These are phyloP conservation scores for Colletotrichum sp. DNA, from an alignment of 2,329 filamentous ascomycete species.

Conservation along the genomic window DNA sequence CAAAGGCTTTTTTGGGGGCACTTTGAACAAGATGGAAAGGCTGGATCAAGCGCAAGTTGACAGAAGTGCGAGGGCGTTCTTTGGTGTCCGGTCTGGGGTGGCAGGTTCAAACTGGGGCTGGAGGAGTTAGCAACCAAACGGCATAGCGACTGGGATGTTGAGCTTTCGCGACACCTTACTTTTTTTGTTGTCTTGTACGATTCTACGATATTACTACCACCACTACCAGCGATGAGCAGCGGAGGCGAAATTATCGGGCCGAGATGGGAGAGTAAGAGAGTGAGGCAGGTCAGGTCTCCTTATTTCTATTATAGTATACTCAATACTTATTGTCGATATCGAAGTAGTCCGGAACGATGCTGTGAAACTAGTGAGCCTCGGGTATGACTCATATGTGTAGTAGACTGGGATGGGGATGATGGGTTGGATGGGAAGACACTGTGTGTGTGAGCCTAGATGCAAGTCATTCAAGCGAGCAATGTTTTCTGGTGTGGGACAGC, in stretches of 20 bases:
- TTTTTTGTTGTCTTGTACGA: conserved; percentile 1
- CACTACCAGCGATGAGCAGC: neutral
- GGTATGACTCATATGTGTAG: neutral
- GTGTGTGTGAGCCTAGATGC: neutral
- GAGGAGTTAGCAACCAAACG: conserved; percentile 22
- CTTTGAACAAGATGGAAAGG: conserved; percentile 4
- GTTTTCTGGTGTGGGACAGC: neutral
- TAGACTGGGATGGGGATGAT: neutral
- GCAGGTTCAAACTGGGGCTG: conserved; percentile 3
- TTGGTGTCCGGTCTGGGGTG: conserved; percentile 13
- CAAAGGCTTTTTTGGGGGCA: neutral
- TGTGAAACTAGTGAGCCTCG: neutral
- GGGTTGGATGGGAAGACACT: neutral
- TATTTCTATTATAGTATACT: conserved; percentile 10
- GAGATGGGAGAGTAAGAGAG: neutral
- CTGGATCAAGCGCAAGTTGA: neutral
- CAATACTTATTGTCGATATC: conserved; percentile 7
- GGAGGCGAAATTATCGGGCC: neutral
- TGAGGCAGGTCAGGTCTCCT: neutral
- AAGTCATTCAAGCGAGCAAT: neutral
- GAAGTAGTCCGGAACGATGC: neutral
- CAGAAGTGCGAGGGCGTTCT: conserved; percentile 16
- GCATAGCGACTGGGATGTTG: conserved; percentile 20
- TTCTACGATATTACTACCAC: conserved; percentile 9
- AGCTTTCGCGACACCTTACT: conserved; percentile 19